Evolutionary conservation across 345 rosid species (phyloP), one percentile per base, ranked within the genome.

Genomic region (Orychophragmus violaceus): DNA sequence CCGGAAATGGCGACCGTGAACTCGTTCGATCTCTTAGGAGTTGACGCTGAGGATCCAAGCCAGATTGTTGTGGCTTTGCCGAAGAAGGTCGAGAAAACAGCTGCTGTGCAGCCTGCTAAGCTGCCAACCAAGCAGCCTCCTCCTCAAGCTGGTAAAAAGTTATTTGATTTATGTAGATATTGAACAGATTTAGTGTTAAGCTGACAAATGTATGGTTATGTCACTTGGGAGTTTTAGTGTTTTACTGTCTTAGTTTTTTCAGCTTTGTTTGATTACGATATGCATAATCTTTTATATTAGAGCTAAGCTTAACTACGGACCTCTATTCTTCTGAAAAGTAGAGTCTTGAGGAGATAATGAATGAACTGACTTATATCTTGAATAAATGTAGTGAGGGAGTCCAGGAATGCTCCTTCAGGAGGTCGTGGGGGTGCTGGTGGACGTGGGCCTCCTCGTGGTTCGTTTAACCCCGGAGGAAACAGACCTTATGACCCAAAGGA

Each of bases 21-120:
- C 83, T 90, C 90, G 10, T 94, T 94, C 59, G 87, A 83, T 79
- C 83, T 90, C 80, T 76, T 94, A 33, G 95, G 82, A 2, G 90
- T 81, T 39, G 96, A 84, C 44, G 80, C 74, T 8, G 99, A 87
- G 61, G 98, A 94, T 58, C 83, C 87, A 0, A 76, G 82, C 55
- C 82, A 61, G 61, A 52, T 94, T 42, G 95, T 84, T 2, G 88
- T 83, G 3, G 80, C 80, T 77, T 70, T 80, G 36, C 70, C 82
- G 41, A 69, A 74, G 49, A 81, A 81, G 21, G 62, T 71, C 2
- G 69, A 50, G 18, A 79, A 83, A 80, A 13, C 72, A 1, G 64
- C 78, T 54, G 3, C 67, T 49, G 75, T 78, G 4, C 52, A 64
- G 64, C 82, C 74, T 60, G 51, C 72, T 10, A 83, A 85, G 85